Base-by-base conservation (phyloP, 208 protist genomes). In the Crithidia bombi region DNA sequence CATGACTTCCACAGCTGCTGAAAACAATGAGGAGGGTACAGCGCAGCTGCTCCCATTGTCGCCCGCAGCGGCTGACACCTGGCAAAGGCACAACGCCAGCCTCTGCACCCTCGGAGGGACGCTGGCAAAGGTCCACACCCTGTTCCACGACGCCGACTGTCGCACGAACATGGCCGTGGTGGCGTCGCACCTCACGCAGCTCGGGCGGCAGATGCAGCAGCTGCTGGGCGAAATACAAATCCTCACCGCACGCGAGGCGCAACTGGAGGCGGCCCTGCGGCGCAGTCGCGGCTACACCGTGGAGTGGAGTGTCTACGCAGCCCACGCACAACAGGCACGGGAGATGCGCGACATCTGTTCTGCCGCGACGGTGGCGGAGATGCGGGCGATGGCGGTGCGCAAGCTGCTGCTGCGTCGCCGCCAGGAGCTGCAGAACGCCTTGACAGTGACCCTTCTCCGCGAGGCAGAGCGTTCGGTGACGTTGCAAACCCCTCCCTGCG, bases 281-380 rank as follows among this genome's bases (percentile, higher is more conserved):
- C 17, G 36, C 19, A 47, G 69, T 30, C 55, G 65, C 3, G 0
- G 3, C 10, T 15, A 19, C 17, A 46, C 44, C 11, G 19, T 81
- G 64, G 65, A 80, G 41, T 85, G 69, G 74, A 38, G 55, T 6
- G 17, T 79, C 44, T 69, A 65, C 38, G 73, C 73, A 6, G 65
- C 78, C 4, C 63, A 78, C 41, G 59, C 59, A 28, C 46, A 73
- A n/a, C 65, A 78, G 36, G 62, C 59, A 21, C 64, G 38, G 12
- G 65, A 73, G 9, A 58, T 78, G 57, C 11, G 5, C 11, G 69
- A 78, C 70, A 50, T 82, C 3, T 47, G 72, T 49, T 58, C 75
- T 25, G 30, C 73, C 9, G 35, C 49, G 23, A 67, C 79, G 7
- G 44, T 78, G 14, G 41, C 68, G 0, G 73, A 80, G 62, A 46